These are phyloP conservation scores for Xerocomus spinulosus DNA, from an alignment of 768 basidiomycete species.

Conservation along the genomic window DNA sequence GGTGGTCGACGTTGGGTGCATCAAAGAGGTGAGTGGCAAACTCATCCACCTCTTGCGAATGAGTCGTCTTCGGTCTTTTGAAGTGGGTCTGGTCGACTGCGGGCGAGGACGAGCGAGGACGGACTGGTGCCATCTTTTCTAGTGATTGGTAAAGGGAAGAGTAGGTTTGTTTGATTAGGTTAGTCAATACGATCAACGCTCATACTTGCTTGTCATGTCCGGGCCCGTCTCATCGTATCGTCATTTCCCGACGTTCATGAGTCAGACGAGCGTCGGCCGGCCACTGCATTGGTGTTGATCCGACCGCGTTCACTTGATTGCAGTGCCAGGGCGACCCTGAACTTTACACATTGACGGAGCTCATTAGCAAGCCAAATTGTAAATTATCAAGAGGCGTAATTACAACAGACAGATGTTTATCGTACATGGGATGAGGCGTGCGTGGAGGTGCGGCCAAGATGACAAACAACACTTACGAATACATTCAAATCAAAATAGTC, in stretches of 20 bases:
- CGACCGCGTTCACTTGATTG: no score
- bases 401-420: conserved; percentile 9
- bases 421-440: conserved; percentile 9
- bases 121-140: conserved; percentile 41
- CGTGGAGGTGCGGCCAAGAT: neutral
- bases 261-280: no score
- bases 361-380: neutral
- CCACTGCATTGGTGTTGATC: no score
- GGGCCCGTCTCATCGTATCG: no score
- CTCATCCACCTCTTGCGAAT: conserved; percentile 15
- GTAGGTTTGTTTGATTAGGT: no score
- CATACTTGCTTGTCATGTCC: no score
- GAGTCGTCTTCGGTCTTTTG: conserved; percentile 38
- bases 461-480: conserved; percentile 2
- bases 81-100: conserved; percentile 20
- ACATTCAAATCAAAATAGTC: conserved; percentile 2
- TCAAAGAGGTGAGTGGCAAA: conserved; percentile 49
- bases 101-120: conserved; percentile 44
- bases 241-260: no score
- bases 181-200: no score
- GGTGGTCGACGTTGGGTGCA: conserved; percentile 47
- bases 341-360: no score
- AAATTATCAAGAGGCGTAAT: conserved; percentile 2
- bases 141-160: no score
- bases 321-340: no score